phyloP scores from a whole-genome alignment of 495 filamentous ascomycete species.

The Daldinia caldariorum region DNA sequence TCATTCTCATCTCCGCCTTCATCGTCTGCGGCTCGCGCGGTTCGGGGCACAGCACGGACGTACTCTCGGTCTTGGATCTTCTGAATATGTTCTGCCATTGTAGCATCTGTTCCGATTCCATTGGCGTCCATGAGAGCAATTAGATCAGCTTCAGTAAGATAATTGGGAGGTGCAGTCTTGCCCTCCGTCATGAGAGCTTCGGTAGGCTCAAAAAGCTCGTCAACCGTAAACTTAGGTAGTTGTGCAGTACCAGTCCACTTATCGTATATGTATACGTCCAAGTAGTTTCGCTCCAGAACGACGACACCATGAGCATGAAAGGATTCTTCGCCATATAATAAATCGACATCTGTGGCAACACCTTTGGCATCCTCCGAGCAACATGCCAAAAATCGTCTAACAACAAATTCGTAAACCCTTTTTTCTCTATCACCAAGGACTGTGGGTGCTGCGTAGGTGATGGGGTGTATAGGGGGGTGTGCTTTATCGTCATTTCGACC shows the following conservation, averaged over 20 bases:
- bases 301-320: slow-evolving; percentile 84
- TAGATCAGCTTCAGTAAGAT: slow-evolving; percentile 95
- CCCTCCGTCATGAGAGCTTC: slow-evolving; percentile 91
- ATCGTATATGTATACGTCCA: slow-evolving; percentile 96
- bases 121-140: slow-evolving; percentile 99
- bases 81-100: slow-evolving; percentile 97
- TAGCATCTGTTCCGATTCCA: slow-evolving; percentile 97
- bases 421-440: slow-evolving; percentile 72
- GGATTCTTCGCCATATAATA: slow-evolving; percentile 82
- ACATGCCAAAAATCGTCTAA: slow-evolving; percentile 93
- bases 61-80: slow-evolving; percentile 93
- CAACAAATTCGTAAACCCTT: slow-evolving; percentile 91
- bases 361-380: slow-evolving; percentile 95
- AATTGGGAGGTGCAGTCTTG: slow-evolving; percentile 82
- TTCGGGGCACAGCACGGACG: slow-evolving; percentile 70
- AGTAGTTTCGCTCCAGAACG: slow-evolving; percentile 90
- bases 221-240: slow-evolving; percentile 78
- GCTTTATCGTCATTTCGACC: slow-evolving; percentile 94
- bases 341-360: slow-evolving; percentile 81
- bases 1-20: slow-evolving; percentile 49
- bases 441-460: slow-evolving; percentile 75
- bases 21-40: slow-evolving; percentile 41
- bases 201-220: slow-evolving; percentile 85
- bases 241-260: slow-evolving; percentile 90
- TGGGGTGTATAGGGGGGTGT: slow-evolving; percentile 95